phyloP scores from a whole-genome alignment of 371 early-diverging fungal genomes.

The Blastocladiella emersonii region DNA sequence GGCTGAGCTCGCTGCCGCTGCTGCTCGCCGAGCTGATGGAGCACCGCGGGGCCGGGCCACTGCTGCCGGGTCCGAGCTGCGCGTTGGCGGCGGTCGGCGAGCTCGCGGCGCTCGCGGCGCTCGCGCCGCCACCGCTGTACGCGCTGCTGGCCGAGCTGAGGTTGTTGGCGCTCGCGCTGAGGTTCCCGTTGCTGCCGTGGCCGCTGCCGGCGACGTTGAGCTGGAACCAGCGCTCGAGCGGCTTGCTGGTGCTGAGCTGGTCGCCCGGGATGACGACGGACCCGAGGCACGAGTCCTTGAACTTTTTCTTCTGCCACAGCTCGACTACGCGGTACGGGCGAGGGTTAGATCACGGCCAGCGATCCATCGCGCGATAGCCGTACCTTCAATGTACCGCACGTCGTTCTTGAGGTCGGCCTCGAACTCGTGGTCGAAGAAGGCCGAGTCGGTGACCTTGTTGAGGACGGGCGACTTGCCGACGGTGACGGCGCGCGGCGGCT shows the following conservation, averaged over 20 bases:
- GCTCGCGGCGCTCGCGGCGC: too few relatives aligned
- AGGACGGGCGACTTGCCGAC: too few relatives aligned
- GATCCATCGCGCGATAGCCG: not conserved
- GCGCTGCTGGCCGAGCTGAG: not conserved
- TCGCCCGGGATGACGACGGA: not conserved
- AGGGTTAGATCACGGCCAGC: not conserved
- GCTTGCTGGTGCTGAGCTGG: not conserved
- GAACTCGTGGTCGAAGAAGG: slow-evolving; percentile 6
- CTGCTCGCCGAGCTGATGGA: not conserved
- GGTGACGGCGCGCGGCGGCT: too few relatives aligned
- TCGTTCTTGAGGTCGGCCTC: slow-evolving; percentile 5
- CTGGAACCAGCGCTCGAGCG: slow-evolving; percentile 4
- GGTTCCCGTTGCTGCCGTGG: not conserved
- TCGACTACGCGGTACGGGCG: slow-evolving; percentile 1
- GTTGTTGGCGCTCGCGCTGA: not conserved
- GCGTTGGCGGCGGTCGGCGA: too few relatives aligned
- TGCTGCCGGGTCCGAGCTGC: too few relatives aligned
- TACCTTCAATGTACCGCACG: not conserved
- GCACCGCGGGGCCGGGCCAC: too few relatives aligned
- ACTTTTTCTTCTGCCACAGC: not conserved
- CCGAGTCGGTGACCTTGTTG: not conserved
- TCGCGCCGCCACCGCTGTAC: not conserved
- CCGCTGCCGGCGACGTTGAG: not conserved
- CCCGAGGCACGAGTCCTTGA: slow-evolving; percentile 3
- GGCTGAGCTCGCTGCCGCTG: not conserved